Percentiles rank a stretch among this genome's conserved stretches.
Evolutionary conservation across 2,329 filamentous ascomycete species (phyloP).

Genomic region (Xylogone sp.): DNA sequence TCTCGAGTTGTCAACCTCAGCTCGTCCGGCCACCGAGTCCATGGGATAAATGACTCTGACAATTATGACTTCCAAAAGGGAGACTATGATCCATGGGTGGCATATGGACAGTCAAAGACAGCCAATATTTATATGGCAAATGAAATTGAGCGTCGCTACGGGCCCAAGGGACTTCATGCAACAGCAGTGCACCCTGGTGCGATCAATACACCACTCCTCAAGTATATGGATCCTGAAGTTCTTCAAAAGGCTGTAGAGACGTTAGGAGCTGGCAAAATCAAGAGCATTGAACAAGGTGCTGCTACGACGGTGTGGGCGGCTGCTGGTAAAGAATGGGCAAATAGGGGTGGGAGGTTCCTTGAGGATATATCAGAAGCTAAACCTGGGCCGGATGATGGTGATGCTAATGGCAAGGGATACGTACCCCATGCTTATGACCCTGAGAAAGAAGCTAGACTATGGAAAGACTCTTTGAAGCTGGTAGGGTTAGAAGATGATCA

Average conservation of each 20-base stretch:
- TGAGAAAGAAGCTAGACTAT: constrained; percentile 36
- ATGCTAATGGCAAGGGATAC: constrained; percentile 2
- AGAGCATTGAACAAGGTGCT: constrained; percentile 31
- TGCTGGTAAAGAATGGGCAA: constrained; percentile 25
- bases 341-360: constrained; percentile 44
- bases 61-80: constrained; percentile 41
- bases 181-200: constrained; percentile 40
- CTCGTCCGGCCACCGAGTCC: no score
- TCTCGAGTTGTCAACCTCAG: constrained; percentile 45
- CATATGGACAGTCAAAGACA: constrained; percentile 41
- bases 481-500: constrained; percentile 20
- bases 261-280: constrained; percentile 6
- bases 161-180: constrained; percentile 34
- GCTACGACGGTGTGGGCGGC: constrained; percentile 39
- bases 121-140: constrained; percentile 45
- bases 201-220: constrained; percentile 28
- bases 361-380: constrained; percentile 31
- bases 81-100: constrained; percentile 21
- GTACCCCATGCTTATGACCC: constrained; percentile 31
- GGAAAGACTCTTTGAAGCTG: constrained; percentile 33
- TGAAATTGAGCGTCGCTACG: constrained; percentile 42
- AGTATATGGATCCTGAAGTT: constrained; percentile 14
- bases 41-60: no score
- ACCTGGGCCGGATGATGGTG: not conserved
- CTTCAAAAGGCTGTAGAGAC: constrained; percentile 4